Base-by-base conservation (phyloP, 495 filamentous ascomycete genomes). In the Oidiodendron maius region DNA sequence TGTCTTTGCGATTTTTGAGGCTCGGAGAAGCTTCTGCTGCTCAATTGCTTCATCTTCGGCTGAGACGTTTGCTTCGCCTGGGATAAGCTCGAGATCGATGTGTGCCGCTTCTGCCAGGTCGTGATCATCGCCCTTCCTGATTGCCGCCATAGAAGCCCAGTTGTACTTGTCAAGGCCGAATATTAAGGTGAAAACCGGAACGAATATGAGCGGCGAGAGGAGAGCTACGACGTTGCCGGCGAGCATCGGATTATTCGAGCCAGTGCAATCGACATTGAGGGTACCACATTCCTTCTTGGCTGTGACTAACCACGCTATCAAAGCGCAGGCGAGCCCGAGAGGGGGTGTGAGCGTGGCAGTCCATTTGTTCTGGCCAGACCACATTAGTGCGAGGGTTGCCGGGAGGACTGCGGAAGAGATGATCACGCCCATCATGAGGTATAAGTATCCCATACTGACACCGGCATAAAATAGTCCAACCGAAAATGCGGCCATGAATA, bases 301-400 rank as follows among this genome's bases (percentile, higher is more conserved):
- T 1, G 89, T 95, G 4, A 95, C 90, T 2, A 97, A 75, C 91
- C 91, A 97, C 23, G 89, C 88, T 48, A 86, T 83, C 37, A 96
- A 70, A 5, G 86, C 82, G 52, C 83, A 82, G 30, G 70, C 74
- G 12, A 96, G 76, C 4, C 89, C 91, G 13, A 96, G 71, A 9
- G 86, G 75, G 1, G 91, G 91, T 5, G 51, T 51, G 17, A 52
- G 41, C 15, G 51, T 52, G n/a, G 54, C 58, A 0, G 58, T 51
- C 48, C 48, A 55, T 35, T 51, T 52, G 40, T 57, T 57, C 11
- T 61, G 58, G 2, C 51, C 51, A 17, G 45, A 34, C 58, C 53
- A 60, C 53, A 61, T 52, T 16, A 61, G 40, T 9, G 54, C 55
- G 2, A 57, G 25, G 8, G 54, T 53, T 1, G 54, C 51, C 2